Conservation (phyloP, 192 early-diverging fungal genomes). For the Mortierella claussenii region DNA sequence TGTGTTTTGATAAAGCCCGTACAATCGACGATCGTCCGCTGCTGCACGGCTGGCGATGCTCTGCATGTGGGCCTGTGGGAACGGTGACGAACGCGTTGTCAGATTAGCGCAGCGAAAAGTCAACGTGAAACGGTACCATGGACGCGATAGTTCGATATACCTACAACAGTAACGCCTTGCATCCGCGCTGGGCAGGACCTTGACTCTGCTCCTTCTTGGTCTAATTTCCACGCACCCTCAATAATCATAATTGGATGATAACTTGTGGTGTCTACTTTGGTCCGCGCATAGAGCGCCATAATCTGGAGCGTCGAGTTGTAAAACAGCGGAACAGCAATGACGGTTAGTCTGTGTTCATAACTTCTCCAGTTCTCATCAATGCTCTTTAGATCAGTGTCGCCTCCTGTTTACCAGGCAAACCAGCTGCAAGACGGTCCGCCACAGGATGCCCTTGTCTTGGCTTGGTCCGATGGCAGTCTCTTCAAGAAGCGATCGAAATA, state of each 20-base stretch:
- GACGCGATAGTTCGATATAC: too few species aligned
- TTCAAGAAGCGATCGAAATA: slow-evolving; percentile 13
- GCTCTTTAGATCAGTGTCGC: not conserved
- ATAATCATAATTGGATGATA: slow-evolving; percentile 4
- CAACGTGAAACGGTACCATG: too few species aligned
- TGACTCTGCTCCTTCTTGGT: not conserved
- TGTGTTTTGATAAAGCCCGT: slow-evolving; percentile 29
- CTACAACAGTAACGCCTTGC: too few species aligned
- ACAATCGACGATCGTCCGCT: slow-evolving; percentile 8
- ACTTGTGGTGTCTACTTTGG: not conserved
- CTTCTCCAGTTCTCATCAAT: not conserved
- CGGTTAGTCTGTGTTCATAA: too few species aligned
- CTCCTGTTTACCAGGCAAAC: slow-evolving; percentile 13
- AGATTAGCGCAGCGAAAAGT: not conserved
- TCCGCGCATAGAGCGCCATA: slow-evolving; percentile 12
- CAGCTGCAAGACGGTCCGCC: slow-evolving; percentile 15
- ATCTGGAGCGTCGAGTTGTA: slow-evolving; percentile 4
- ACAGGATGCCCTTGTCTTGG: slow-evolving; percentile 1
- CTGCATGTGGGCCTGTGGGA: not conserved
- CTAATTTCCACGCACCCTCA: slow-evolving; percentile 1
- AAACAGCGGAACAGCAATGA: not conserved
- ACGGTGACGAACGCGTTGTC: too few species aligned
- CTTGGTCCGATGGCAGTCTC: not conserved
- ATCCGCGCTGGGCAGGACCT: not conserved
- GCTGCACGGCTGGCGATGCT: slow-evolving; percentile 8